These are phyloP conservation scores for Tetrapisispora arboricola DNA, from an alignment of 805 yeast species.

Conservation along the genomic window DNA sequence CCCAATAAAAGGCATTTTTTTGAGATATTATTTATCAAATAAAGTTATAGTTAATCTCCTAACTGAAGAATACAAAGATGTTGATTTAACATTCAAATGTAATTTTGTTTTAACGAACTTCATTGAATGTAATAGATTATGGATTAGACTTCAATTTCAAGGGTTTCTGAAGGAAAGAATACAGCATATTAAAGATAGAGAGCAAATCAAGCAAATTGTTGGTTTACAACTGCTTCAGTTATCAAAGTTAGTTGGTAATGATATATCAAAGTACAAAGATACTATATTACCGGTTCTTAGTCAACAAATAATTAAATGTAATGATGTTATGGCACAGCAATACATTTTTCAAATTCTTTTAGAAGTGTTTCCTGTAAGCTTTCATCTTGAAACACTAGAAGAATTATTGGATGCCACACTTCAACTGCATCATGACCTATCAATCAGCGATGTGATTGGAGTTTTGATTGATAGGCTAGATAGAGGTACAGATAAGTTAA, in stretches of 20 bases:
- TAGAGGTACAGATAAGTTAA: neutral
- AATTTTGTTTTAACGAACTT: conserved; percentile 76
- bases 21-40: conserved; percentile 82
- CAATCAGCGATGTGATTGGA: conserved; percentile 52
- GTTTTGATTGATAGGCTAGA: conserved; percentile 60
- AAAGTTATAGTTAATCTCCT: conserved; percentile 40
- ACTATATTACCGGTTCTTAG: conserved; percentile 66
- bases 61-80: conserved; percentile 5
- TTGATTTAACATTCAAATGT: conserved; percentile 29
- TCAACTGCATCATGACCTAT: conserved; percentile 55
- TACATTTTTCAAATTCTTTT: conserved; percentile 80
- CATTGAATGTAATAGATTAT: conserved; percentile 81
- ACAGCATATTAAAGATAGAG: conserved; percentile 65
- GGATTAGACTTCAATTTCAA: conserved; percentile 82
- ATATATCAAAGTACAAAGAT: conserved; percentile 34
- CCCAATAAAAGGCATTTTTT: conserved; percentile 83
- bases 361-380: conserved; percentile 89
- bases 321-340: conserved; percentile 83
- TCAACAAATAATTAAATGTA: conserved; percentile 85
- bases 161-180: conserved; percentile 79
- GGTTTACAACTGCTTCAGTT: conserved; percentile 84
- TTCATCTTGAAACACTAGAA: conserved; percentile 67
- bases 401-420: conserved; percentile 53
- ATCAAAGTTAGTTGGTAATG: conserved; percentile 71
- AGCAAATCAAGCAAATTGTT: conserved; percentile 78